These are phyloP conservation scores for Erigeron canadensis DNA, from an alignment of 129 eudicot species.

Conservation along the genomic window DNA sequence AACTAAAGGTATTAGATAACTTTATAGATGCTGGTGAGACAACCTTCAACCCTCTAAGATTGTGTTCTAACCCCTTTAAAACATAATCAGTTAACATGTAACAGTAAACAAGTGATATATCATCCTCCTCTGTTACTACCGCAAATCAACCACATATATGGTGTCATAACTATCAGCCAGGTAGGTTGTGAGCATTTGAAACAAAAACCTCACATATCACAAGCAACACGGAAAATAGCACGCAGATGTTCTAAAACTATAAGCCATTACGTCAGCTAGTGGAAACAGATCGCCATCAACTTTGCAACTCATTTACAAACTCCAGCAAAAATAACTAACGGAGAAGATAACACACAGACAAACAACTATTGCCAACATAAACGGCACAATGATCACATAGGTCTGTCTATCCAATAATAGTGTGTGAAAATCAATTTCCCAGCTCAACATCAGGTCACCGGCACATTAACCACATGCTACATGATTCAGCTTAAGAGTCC, in stretches of 20 bases:
- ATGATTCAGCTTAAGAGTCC: constrained; percentile 11
- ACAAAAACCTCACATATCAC: constrained; percentile 9
- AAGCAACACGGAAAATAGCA: background rate
- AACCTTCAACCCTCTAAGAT: constrained; percentile 5
- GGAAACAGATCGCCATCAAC: background rate
- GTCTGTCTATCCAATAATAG: background rate
- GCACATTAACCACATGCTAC: background rate
- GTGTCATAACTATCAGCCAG: constrained; percentile 11
- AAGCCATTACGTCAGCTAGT: background rate
- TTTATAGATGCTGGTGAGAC: background rate
- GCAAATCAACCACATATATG: constrained; percentile 3
- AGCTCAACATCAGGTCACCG: background rate
- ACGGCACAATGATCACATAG: background rate
- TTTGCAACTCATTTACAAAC: background rate
- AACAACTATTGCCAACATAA: constrained; percentile 11
- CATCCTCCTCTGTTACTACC: constrained; percentile 5
- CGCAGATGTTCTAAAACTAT: constrained; percentile 14
- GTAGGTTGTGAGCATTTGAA: constrained; percentile 15
- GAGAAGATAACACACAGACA: background rate
- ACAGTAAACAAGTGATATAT: background rate
- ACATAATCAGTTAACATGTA: background rate
- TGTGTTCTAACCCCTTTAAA: constrained; percentile 9
- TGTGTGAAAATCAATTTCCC: constrained; percentile 4
- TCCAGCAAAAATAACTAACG: background rate
- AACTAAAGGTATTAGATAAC: background rate